Evolutionary conservation across 2,329 filamentous ascomycete species (phyloP).

Genomic region (Coniochaeta prunicola): DNA sequence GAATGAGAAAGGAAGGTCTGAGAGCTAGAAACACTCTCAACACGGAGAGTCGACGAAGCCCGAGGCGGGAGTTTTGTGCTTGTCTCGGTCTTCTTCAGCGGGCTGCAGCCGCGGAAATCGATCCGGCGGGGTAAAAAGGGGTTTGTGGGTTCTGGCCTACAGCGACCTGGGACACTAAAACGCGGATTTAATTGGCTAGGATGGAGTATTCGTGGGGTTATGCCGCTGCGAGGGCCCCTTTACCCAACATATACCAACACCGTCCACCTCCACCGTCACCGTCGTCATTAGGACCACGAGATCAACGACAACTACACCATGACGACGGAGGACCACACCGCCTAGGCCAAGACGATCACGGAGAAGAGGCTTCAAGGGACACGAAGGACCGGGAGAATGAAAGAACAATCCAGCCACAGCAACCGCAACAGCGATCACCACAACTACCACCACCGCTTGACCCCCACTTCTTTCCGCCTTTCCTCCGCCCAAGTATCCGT

Average conservation of each 20-base stretch:
- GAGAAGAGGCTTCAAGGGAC: background rate
- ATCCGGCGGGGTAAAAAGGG: background rate
- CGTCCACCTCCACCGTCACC: background rate
- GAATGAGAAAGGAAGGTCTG: background rate
- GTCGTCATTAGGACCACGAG: background rate
- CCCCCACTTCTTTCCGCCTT: background rate
- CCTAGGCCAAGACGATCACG: slow-evolving; percentile 5
- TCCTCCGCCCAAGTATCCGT: slow-evolving; percentile 1
- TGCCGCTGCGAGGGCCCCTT: slow-evolving; percentile 18
- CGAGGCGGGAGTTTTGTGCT: no score
- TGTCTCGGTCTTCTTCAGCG: background rate
- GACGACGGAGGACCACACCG: background rate
- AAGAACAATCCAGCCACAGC: background rate
- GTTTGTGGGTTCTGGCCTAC: background rate
- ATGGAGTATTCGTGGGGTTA: slow-evolving; percentile 21
- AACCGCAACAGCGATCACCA: background rate
- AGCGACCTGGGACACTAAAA: background rate
- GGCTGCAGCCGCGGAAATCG: background rate
- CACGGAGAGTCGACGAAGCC: no score
- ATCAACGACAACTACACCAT: background rate
- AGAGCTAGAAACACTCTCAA: no score
- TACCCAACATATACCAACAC: slow-evolving; percentile 15
- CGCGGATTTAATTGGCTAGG: background rate
- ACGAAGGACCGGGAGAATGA: background rate
- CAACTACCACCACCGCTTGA: background rate